These are phyloP conservation scores for Mycena citricolor DNA, from an alignment of 1,284 basidiomycete genomes.

Conservation along the genomic window DNA sequence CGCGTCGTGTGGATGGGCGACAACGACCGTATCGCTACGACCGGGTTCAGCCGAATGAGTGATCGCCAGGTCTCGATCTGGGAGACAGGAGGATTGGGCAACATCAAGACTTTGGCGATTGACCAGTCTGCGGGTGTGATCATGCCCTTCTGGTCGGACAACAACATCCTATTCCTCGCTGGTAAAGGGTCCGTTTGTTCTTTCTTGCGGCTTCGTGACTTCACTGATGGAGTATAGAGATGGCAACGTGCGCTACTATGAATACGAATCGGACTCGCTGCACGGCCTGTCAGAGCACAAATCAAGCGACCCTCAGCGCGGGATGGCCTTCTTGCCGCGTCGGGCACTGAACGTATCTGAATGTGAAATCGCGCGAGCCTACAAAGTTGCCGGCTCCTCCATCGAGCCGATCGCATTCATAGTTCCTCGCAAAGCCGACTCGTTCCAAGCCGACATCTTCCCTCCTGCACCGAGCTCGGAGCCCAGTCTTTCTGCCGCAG, in stretches of 20 bases:
- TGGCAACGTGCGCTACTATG: slow-evolving; percentile 94
- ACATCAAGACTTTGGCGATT: slow-evolving; percentile 74
- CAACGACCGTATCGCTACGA: slow-evolving; percentile 35
- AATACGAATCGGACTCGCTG: slow-evolving; percentile 88
- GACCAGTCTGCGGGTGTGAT: slow-evolving; percentile 91
- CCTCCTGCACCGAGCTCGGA: slow-evolving; percentile 85
- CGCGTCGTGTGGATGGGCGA: slow-evolving; percentile 92
- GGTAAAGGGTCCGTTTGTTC: slow-evolving; percentile 64
- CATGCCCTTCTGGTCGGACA: slow-evolving; percentile 98
- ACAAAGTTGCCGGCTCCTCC: slow-evolving; percentile 82
- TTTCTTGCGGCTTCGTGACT: slow-evolving; percentile 22
- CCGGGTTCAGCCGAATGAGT: slow-evolving; percentile 68
- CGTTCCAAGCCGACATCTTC: slow-evolving; percentile 75
- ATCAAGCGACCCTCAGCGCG: slow-evolving; percentile 89
- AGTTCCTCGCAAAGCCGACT: slow-evolving; percentile 1
- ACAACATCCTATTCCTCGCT: slow-evolving; percentile 90
- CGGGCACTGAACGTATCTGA: slow-evolving; percentile 85
- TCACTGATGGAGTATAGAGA: slow-evolving; percentile 52
- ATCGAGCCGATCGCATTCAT: slow-evolving; percentile 22
- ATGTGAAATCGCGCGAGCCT: slow-evolving; percentile 94
- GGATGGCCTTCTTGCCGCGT: slow-evolving; percentile 94
- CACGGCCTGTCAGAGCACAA: slow-evolving; percentile 86
- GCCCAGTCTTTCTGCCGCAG: slow-evolving; percentile 76
- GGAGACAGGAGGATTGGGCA: slow-evolving; percentile 75
- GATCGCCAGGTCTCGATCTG: slow-evolving; percentile 79